Base-by-base conservation (phyloP, 1,284 basidiomycete genomes). In the Rhodotorula sp. region DNA sequence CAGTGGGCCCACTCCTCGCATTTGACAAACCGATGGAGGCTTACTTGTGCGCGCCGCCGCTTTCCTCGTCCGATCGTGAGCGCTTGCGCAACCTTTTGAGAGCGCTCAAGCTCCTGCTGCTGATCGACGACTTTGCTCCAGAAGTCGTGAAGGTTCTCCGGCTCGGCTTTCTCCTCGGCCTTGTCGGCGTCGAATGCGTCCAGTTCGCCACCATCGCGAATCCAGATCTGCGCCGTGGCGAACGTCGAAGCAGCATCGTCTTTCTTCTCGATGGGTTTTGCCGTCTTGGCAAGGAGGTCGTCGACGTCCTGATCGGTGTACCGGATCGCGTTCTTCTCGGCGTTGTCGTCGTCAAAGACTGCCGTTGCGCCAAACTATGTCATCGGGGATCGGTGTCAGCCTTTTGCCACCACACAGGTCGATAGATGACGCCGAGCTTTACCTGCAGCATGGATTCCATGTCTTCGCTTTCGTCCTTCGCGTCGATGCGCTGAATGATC, bases 221-320 rank as follows among this genome's bases (percentile, higher is more conserved):
- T 77, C 80, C 80, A 82, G 12, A 82, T 77, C 62, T 79, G 74
- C 3, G 81, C 80, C 28, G 78, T 80, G 3, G 80, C 76, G 65
- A 82, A 81, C 0, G 75, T 70, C 12, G 74, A 76, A 4, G 71
- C 75, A 8, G 69, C 70, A 23, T 72, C 71, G 16, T 73, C 62
- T 49, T 72, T 60, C 31, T 69, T 56, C 52, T 66, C 67, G 12
- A 26, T 49, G 16, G 72, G 71, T 28, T 74, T 72, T 21, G 73
- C 77, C 26, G 77, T 76, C 38, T 78, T 76, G 5, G 71, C 68
- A 50, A 82, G 62, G 7, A 82, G 76, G 49, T 76, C 74, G 56
- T 80, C 78, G 52, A 82, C 76, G 55, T 81, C 80, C n/a, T 72
- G 74, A 47, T 80, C 77, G 15, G 71, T 77, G 67, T 79, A 80